phyloP scores from a whole-genome alignment of 1,139 yeast species.

The Chernovozyma sophiae-reginae region DNA sequence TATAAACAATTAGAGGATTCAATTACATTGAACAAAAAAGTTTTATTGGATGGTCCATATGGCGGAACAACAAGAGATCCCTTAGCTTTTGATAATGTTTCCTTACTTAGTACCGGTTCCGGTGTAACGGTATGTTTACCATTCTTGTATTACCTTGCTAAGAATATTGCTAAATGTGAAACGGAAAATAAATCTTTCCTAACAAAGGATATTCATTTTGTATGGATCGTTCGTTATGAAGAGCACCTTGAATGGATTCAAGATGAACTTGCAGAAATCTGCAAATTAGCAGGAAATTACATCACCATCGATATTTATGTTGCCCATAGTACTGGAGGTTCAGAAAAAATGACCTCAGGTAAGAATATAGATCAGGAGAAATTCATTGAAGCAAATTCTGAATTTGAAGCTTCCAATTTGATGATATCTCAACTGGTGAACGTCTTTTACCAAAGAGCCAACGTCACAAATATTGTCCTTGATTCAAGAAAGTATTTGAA shows the following conservation, averaged over 20 bases:
- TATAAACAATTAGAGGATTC: slow-evolving; percentile 25
- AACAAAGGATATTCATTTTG: slow-evolving; percentile 33
- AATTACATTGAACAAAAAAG: slow-evolving; percentile 23
- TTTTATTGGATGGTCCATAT: slow-evolving; percentile 59
- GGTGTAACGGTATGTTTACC: slow-evolving; percentile 57
- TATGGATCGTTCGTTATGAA: slow-evolving; percentile 44
- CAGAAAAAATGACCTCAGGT: slow-evolving; percentile 1
- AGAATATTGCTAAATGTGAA: slow-evolving; percentile 13
- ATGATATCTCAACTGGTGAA: slow-evolving; percentile 10
- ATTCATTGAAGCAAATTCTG: background rate
- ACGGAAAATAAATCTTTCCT: slow-evolving; percentile 11
- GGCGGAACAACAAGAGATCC: slow-evolving; percentile 55
- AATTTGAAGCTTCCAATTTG: background rate
- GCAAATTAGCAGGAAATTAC: slow-evolving; percentile 19
- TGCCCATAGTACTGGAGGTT: slow-evolving; percentile 10
- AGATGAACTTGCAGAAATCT: slow-evolving; percentile 33
- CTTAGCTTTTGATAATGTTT: slow-evolving; percentile 45
- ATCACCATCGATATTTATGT: slow-evolving; percentile 28
- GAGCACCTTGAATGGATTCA: slow-evolving; percentile 45
- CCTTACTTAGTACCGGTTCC: slow-evolving; percentile 45
- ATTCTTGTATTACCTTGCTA: slow-evolving; percentile 29
- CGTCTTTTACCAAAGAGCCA: slow-evolving; percentile 32
- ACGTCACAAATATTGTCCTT: slow-evolving; percentile 17
- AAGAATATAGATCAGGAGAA: background rate
- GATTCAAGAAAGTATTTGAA: slow-evolving; percentile 21